Conservation (phyloP, 306 rosid species). For the Sechiopsis laciniata region DNA sequence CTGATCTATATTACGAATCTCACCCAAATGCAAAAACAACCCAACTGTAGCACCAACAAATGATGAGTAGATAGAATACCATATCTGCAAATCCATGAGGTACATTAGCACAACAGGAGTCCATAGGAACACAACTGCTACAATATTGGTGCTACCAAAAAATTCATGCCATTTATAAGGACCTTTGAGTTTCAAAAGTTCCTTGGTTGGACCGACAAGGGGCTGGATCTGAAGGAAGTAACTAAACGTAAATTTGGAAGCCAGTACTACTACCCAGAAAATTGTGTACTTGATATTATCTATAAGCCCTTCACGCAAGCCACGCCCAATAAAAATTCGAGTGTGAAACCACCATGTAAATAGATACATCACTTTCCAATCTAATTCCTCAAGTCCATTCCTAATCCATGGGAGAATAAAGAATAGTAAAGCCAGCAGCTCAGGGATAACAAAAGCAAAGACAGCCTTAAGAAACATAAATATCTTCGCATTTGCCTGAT, state of each 20-base stretch:
- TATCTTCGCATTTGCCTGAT: constrained; percentile 55
- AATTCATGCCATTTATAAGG: constrained; percentile 67
- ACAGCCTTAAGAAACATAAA: constrained; percentile 51
- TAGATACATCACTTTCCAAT: constrained; percentile 55
- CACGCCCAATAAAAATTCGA: constrained; percentile 83
- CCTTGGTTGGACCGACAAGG: constrained; percentile 68
- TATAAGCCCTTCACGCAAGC: constrained; percentile 68
- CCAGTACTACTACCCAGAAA: constrained; percentile 67
- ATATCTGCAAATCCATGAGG: constrained; percentile 91
- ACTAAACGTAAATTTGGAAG: constrained; percentile 75
- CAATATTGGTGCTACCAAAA: constrained; percentile 54
- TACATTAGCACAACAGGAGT: constrained; percentile 69
- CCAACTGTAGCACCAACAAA: constrained; percentile 55
- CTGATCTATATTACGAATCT: constrained; percentile 68
- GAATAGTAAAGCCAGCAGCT: constrained; percentile 54
- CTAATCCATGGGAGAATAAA: constrained; percentile 70
- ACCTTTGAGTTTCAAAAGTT: constrained; percentile 38
- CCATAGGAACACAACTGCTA: constrained; percentile 67
- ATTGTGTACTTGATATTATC: constrained; percentile 60
- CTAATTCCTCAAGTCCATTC: constrained; percentile 53
- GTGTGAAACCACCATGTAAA: constrained; percentile 90
- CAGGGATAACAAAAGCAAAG: constrained; percentile 59
- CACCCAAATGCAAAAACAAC: constrained; percentile 87
- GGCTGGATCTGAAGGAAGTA: constrained; percentile 85
- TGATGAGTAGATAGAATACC: constrained; percentile 79